Evolutionary conservation across 768 basidiomycete species (phyloP).

Genomic region (Punctularia strigosozonata): DNA sequence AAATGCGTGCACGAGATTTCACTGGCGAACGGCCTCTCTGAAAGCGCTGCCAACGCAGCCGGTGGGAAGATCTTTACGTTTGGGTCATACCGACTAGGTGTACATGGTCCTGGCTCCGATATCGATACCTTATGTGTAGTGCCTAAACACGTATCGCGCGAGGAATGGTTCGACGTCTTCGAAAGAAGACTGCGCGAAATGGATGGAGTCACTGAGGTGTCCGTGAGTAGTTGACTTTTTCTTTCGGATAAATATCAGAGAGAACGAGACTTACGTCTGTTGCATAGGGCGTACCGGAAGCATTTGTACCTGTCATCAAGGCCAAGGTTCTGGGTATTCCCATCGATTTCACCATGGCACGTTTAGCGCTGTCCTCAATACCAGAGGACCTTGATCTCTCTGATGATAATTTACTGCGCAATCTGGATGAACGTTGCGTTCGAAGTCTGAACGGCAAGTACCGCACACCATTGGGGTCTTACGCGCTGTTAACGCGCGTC

Average conservation of each 20-base stretch:
- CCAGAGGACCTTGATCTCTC: constrained; percentile 84
- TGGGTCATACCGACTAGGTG: constrained; percentile 95
- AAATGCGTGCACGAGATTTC: constrained; percentile 84
- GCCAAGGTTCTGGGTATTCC: constrained; percentile 86
- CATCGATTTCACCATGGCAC: constrained; percentile 90
- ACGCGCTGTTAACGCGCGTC: constrained; percentile 4
- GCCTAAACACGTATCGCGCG: constrained; percentile 89
- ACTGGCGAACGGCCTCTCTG: constrained; percentile 71
- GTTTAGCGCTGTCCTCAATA: constrained; percentile 75
- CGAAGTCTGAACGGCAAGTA: constrained; percentile 83
- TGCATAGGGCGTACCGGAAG: constrained; percentile 84
- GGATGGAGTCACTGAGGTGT: constrained; percentile 80
- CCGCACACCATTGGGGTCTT: neutral
- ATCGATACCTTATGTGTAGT: constrained; percentile 98
- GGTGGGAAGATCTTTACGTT: constrained; percentile 99
- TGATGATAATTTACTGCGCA: constrained; percentile 85
- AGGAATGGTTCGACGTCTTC: constrained; percentile 92
- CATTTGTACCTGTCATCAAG: constrained; percentile 93
- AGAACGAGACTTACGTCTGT: neutral
- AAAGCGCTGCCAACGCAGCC: constrained; percentile 75
- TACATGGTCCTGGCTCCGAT: constrained; percentile 91
- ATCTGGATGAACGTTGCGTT: constrained; percentile 89
- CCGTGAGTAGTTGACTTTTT: constrained; percentile 42
- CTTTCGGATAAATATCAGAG: constrained; percentile 1
- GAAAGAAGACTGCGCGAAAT: constrained; percentile 77